Percentiles rank a stretch among this genome's conserved stretches.
Conservation (phyloP, 352 stramenopile species). For the Globisporangium paroecandrum region DNA sequence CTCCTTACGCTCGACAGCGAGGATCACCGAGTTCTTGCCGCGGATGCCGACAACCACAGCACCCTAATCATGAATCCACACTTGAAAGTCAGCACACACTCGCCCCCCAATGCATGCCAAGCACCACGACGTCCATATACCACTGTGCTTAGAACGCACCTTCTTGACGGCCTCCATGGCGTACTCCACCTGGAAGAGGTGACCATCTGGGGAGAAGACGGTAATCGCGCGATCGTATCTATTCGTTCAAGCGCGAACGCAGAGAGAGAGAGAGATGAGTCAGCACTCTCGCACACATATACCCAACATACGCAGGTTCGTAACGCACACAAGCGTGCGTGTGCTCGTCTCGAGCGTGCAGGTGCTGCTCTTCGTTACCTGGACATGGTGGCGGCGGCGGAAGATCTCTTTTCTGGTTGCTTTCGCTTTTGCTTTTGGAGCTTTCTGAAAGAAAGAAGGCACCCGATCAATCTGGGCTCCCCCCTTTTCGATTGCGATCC, state of each 20-base stretch:
- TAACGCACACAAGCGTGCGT: neutral
- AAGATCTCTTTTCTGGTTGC: slow-evolving; percentile 15
- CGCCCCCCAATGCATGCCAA: neutral
- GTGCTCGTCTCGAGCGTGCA: neutral
- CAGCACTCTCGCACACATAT: neutral
- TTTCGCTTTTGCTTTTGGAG: slow-evolving; percentile 6
- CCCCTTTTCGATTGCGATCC: neutral
- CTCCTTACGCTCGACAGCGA: slow-evolving; percentile 90
- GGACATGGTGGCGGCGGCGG: slow-evolving; percentile 26
- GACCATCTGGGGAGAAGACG: slow-evolving; percentile 98
- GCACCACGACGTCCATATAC: neutral
- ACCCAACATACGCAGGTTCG: neutral
- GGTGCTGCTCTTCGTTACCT: slow-evolving; percentile 22
- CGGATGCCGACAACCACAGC: slow-evolving; percentile 96
- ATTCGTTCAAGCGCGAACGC: neutral
- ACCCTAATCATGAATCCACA: slow-evolving; percentile 47
- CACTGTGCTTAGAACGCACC: slow-evolving; percentile 23
- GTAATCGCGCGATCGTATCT: slow-evolving; percentile 99
- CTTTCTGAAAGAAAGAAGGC: neutral
- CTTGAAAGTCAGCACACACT: neutral
- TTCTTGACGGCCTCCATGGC: slow-evolving; percentile 99
- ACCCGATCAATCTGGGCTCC: neutral
- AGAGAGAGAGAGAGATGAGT: neutral
- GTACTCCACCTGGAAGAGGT: slow-evolving; percentile 99
- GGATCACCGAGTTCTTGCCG: slow-evolving; percentile 94